Evolutionary conservation across 2,329 filamentous ascomycete genomes (phyloP), one percentile per base, ranked within the genome.

Genomic region (Fusarium sp.): DNA sequence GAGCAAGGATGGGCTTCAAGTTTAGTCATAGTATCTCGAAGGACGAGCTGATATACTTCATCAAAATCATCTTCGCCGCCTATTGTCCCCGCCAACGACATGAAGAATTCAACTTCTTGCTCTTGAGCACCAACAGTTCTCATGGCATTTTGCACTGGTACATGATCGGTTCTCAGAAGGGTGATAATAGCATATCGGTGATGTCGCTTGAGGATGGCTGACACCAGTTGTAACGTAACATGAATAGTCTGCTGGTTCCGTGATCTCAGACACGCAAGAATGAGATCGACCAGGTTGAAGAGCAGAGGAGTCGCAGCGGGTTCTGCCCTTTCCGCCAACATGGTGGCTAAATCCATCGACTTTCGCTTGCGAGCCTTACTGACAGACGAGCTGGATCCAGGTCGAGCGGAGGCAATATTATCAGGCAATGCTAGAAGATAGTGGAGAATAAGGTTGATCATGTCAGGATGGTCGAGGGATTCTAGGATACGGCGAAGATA

Each of bases 401-500:
- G 73, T 8, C 76, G 75, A 3, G 77, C 76, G 5, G 81, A 75
- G 45, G 84, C 69, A 9, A 81, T 77, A 3, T 69, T 67, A 59
- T 92, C 91, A 2, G 92, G 91, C 11, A 97, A 87, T 18, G 93
- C 95, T 30, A 99, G 85, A 3, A 99, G 87, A 78, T 98, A 99
- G 71, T 94, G 92, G 8, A 99, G 87, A 56, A 98, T 96, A 65
- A 97, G 91, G 72, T 97, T 93, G 63, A 98, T 93, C 83, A 99
- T 91, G 76, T 98, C 94, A 10, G 94, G 93, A 77, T 98, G 94
- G 69, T 98, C 94, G 16, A 99, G 85, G 1, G 93, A 92, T 78
- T 98, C 94, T 8, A 99, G 86, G 58, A 98, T 97, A 44, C 93
- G 91, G 61, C 92, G 91, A 37, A 99, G 85, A 79, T 99, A 98